Base-by-base conservation (phyloP, 2,329 filamentous ascomycete genomes). In the Thielaviopsis punctulata region DNA sequence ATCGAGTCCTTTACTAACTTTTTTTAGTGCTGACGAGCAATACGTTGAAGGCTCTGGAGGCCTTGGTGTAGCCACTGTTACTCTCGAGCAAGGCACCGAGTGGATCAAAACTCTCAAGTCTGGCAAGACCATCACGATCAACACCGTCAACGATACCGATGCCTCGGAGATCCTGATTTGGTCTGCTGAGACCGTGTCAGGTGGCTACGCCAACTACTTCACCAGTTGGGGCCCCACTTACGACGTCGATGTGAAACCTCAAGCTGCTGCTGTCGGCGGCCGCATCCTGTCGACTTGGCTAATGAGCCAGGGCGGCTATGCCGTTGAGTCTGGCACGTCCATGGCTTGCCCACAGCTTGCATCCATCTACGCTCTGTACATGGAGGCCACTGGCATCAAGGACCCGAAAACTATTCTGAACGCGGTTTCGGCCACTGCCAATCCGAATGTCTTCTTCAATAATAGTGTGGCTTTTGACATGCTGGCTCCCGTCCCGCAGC, bases 401-500 rank as follows among this genome's bases (percentile, higher is more conserved):
- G 67, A 68, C 52, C 70, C 69, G 39, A 64, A 63, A 57, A 66
- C 62, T 2, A 61, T 73, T 9, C 66, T 69, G 61, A 68, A 64
- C 58, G 56, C 67, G 21, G 63, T 73, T n/a, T 64, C 68, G 3
- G 60, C 69, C 4, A 71, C 68, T 3, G 66, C 70, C 8, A 67
- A 64, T 33, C 67, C 68, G 3, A 62, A 65, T 41, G 52, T 66
- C 7, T 70, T 67, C 62, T 67, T 69, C 49, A 60, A 68, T 52
- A 18, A 27, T 8, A 55, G 52, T 1, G 48, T 50, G 15, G 58
- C 61, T 2, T 60, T 52, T 12, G 52, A 59, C 1, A 52, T 62
- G 10, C 61, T 70, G 1, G 69, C 69, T 2, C 70, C 74, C 0
- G 69, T 74, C 8, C 59, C 67, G 6, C 73, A 77, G 59, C 71